Conservation (phyloP, 2,329 filamentous ascomycete genomes). For the Neurospora sp. region DNA sequence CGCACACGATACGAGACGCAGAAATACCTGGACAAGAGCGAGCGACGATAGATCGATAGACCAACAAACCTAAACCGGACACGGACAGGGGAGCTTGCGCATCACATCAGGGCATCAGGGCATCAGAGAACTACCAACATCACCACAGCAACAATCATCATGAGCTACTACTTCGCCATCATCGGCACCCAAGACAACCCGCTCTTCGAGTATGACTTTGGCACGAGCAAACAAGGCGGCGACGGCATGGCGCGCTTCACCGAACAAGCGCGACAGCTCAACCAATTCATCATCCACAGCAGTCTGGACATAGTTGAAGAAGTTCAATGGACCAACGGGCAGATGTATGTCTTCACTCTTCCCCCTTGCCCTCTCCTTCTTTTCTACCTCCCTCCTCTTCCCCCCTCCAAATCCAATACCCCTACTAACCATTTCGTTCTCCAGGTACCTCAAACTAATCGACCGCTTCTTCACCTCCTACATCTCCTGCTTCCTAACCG, state of each 20-base stretch:
- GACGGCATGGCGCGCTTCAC: conserved; percentile 85
- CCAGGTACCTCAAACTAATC: conserved; percentile 88
- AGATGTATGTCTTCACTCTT: conserved; percentile 53
- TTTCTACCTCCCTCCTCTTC: conserved; percentile 2
- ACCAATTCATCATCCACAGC: conserved; percentile 94
- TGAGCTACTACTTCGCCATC: conserved; percentile 99
- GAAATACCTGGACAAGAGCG: not conserved
- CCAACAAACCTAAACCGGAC: not conserved
- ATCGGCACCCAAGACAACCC: conserved; percentile 93
- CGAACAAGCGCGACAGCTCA: conserved; percentile 83
- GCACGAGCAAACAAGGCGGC: conserved; percentile 89
- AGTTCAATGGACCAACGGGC: conserved; percentile 81
- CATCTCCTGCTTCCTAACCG: conserved; percentile 90
- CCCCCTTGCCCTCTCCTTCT: not conserved
- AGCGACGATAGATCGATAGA: not conserved
- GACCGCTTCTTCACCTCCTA: conserved; percentile 96
- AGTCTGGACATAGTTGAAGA: conserved; percentile 93
- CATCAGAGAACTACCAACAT: not conserved
- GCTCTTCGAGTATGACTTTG: conserved; percentile 94
- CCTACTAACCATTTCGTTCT: not conserved
- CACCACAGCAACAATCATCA: conserved; percentile 29
- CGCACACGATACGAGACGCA: not conserved
- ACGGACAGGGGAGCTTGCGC: not conserved
- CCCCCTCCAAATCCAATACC: not conserved
- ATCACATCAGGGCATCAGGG: not conserved